A percentile compares a stretch with the other conserved stretches of the same genome.
phyloP scores from a whole-genome alignment of 441 rosid species.

The Brassica hybrid region DNA sequence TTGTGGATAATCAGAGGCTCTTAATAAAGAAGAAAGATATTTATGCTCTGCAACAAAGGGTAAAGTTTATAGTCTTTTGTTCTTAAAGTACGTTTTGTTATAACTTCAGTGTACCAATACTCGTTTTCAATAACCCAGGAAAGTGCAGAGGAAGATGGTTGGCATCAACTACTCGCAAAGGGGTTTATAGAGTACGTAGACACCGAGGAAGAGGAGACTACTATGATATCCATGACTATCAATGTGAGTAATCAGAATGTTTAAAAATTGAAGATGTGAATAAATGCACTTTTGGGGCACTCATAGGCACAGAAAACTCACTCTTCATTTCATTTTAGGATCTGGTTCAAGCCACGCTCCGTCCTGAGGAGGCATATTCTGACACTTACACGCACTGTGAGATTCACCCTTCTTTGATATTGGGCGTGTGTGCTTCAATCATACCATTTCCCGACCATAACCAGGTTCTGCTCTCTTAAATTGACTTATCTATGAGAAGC shows the following conservation, averaged over 20 bases:
- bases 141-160: constrained; percentile 82
- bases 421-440: constrained; percentile 98
- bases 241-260: constrained; percentile 62
- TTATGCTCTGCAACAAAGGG: constrained; percentile 86
- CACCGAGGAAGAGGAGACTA: constrained; percentile 98
- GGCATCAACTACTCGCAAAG: constrained; percentile 91
- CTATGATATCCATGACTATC: constrained; percentile 99
- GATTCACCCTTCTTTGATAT: constrained; percentile 93
- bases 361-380: constrained; percentile 82
- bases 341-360: constrained; percentile 59
- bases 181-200: constrained; percentile 96
- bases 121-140: constrained; percentile 52
- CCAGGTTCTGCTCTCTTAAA: not conserved
- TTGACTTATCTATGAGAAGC: too few relatives aligned
- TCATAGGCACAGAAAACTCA: constrained; percentile 19
- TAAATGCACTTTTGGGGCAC: not conserved
- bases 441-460: constrained; percentile 99
- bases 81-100: too few relatives aligned
- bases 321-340: constrained; percentile 57
- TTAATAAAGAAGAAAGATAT: constrained; percentile 90
- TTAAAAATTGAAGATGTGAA: constrained; percentile 30
- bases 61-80: constrained; percentile 34
- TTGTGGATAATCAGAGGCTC: constrained; percentile 93
- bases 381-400: constrained; percentile 97
- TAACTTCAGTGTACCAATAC: too few relatives aligned